These are phyloP conservation scores for Carnegiea gigantea DNA, from an alignment of 179 eudicot genomes.

Conservation along the genomic window DNA sequence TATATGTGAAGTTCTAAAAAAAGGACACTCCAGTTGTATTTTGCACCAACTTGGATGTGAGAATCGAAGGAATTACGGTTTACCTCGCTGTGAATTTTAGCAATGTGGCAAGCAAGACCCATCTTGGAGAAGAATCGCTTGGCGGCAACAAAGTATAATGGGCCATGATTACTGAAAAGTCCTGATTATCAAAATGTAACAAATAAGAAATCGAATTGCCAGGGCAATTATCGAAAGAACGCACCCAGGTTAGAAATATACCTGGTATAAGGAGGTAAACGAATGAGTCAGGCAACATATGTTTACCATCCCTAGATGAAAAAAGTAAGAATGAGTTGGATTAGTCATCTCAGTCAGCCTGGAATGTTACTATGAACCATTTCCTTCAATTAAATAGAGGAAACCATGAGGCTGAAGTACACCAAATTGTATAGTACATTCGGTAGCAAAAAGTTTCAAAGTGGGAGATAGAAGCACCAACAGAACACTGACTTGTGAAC, in stretches of 20 bases:
- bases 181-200: constrained; percentile 40
- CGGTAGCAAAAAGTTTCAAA: no score
- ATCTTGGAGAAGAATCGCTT: constrained; percentile 85
- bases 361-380: no score
- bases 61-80: constrained; percentile 7
- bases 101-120: constrained; percentile 97
- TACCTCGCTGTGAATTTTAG: constrained; percentile 97
- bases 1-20: no score
- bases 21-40: no score
- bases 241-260: constrained; percentile 17
- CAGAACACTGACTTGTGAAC: no score
- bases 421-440: no score
- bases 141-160: constrained; percentile 78
- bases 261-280: constrained; percentile 96
- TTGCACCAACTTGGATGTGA: constrained; percentile 1
- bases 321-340: constrained; percentile 11
- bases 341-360: no score
- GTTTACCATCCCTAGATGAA: constrained; percentile 72
- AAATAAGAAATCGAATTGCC: not conserved
- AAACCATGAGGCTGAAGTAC: no score
- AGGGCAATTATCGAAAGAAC: not conserved
- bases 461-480: no score
- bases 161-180: constrained; percentile 92
- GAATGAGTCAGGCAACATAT: constrained; percentile 70
- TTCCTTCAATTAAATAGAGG: no score